A percentile compares a stretch with the other conserved stretches of the same genome.
phyloP scores from a whole-genome alignment of 2,329 filamentous ascomycete species.

The Sporothrix protearum region DNA sequence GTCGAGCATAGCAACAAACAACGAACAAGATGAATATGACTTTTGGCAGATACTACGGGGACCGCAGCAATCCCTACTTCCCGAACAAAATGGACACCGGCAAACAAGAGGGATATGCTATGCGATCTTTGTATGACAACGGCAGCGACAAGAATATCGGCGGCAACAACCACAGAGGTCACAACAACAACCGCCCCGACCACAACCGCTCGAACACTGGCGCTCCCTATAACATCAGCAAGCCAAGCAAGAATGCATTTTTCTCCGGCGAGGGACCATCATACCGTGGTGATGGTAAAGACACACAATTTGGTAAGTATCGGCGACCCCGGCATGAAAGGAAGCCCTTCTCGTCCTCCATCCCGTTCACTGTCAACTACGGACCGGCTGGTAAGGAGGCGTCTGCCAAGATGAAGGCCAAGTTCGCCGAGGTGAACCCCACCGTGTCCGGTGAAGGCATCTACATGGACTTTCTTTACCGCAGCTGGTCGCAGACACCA shows the following conservation, averaged over 20 bases:
- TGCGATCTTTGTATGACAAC: neutral
- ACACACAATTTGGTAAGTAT: constrained; percentile 3
- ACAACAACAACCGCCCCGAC: neutral
- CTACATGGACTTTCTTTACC: constrained; percentile 12
- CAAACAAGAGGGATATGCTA: neutral
- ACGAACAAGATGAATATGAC: neutral
- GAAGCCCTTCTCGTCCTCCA: constrained; percentile 9
- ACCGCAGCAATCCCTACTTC: neutral
- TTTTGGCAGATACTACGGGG: neutral
- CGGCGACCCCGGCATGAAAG: neutral
- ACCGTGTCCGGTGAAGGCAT: neutral
- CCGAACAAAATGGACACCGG: neutral
- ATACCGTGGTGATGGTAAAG: constrained; percentile 15
- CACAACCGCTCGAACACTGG: neutral
- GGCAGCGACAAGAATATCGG: too few species aligned
- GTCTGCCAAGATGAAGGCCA: neutral
- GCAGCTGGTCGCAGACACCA: constrained; percentile 11
- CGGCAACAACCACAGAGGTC: neutral
- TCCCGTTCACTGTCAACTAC: neutral
- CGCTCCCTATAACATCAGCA: neutral
- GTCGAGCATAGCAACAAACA: neutral
- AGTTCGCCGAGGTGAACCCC: neutral
- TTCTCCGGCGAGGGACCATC: neutral
- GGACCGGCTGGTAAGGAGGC: neutral
- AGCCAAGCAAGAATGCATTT: neutral